A percentile compares a stretch with the other conserved stretches of the same genome.
These are phyloP conservation scores for Calocybe indica DNA, from an alignment of 768 basidiomycete species.

Conservation along the genomic window DNA sequence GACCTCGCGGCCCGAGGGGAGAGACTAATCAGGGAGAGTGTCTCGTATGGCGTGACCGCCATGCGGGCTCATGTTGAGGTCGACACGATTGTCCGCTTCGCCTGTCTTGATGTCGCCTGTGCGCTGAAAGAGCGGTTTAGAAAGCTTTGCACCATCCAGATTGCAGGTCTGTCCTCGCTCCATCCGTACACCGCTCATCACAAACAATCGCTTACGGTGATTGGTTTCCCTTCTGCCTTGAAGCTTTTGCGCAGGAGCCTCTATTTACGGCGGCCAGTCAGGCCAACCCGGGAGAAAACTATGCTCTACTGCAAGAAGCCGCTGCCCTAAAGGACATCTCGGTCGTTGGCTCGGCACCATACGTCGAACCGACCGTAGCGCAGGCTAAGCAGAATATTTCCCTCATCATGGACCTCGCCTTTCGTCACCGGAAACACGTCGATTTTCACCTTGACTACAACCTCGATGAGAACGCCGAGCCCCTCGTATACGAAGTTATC, in stretches of 20 bases:
- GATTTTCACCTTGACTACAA: slow-evolving; percentile 72
- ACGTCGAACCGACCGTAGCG: slow-evolving; percentile 46
- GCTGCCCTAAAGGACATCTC: slow-evolving; percentile 31
- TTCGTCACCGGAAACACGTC: slow-evolving; percentile 31
- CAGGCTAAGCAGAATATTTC: slow-evolving; percentile 49
- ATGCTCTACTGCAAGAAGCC: slow-evolving; percentile 38
- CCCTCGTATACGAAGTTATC: slow-evolving; percentile 53
- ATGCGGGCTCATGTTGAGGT: slow-evolving; percentile 70
- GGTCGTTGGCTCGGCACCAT: slow-evolving; percentile 60
- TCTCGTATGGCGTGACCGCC: slow-evolving; percentile 55
- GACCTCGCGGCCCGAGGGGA: slow-evolving; percentile 49
- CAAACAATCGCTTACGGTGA: background rate
- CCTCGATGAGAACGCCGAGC: slow-evolving; percentile 42
- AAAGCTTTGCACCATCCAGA: slow-evolving; percentile 47
- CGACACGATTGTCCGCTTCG: slow-evolving; percentile 44
- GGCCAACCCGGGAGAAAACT: slow-evolving; percentile 36
- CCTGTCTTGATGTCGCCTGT: slow-evolving; percentile 49
- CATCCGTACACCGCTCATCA: background rate
- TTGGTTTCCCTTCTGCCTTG: background rate
- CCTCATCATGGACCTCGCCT: slow-evolving; percentile 44
- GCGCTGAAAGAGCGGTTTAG: slow-evolving; percentile 38
- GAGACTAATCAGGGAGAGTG: slow-evolving; percentile 49
- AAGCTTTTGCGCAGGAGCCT: slow-evolving; percentile 61
- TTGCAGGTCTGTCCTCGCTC: slow-evolving; percentile 37
- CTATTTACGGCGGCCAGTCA: slow-evolving; percentile 34